Evolutionary conservation across 2,329 filamentous ascomycete genomes (phyloP), one percentile per base, ranked within the genome.

Genomic region (Ophiostoma quercus): DNA sequence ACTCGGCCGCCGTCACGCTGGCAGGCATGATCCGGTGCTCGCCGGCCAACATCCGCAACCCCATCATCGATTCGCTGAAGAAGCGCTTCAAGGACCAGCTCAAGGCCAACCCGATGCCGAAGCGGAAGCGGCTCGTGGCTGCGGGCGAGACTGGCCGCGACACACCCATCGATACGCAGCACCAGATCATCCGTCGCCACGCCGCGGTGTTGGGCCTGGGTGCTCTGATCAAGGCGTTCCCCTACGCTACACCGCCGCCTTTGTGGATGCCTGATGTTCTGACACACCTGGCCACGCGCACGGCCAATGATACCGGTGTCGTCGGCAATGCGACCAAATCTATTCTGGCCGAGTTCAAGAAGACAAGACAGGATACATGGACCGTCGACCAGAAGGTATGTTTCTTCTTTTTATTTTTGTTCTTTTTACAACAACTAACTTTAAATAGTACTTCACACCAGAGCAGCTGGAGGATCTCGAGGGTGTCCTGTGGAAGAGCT

Each of bases 301-400:
- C 96, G 11, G 93, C 94, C 0, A 92, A 88, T 66, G 95, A 99
- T 76, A 88, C 92, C 0, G 95, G 95, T 0, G 90, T 96, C 71
- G 94, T 99, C 69, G 95, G 95, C 2, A 97, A 96, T 80, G 95
- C 94, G 71, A 96, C 96, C 12, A 99, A 99, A 85, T 87, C 86
- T 22, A 94, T 97, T 47, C 82, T 99, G 74, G 93, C 93, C 72
- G 96, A 99, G 76, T 99, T 99, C 84, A 99, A 99, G 83, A 99
- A 99, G 87, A 99, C 95, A 65, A 89, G 95, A 78, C 95, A 99
- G 79, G 95, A 99, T 83, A 99, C 94, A 74, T 99, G 95, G 95
- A 90, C 90, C 76, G 94, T 97, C 72, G 95, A 99, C 82, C 92
- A 97, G 75, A 98, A 97, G 90, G 95, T 97, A 82, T 11, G 6